phyloP scores from a whole-genome alignment of 768 basidiomycete genomes.

The Crepidotus variabilis region DNA sequence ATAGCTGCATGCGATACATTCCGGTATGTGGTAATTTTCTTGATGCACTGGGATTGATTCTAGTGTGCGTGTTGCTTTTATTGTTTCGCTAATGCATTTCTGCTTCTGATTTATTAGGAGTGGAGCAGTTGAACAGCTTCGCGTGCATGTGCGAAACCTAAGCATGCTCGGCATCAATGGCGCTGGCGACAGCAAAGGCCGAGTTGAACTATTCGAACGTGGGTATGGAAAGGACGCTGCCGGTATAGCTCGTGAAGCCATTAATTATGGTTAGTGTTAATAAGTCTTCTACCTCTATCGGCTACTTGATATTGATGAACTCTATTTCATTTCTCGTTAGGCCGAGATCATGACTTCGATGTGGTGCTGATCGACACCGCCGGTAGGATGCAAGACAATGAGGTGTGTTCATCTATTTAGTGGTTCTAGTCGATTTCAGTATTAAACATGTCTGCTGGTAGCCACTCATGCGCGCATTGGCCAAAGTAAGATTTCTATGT shows the following conservation, averaged over 20 bases:
- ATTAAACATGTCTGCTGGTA: conserved; percentile 23
- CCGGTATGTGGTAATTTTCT: conserved; percentile 42
- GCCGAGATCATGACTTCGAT: conserved; percentile 87
- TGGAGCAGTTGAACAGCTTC: conserved; percentile 95
- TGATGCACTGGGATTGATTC: not conserved
- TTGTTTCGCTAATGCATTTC: not conserved
- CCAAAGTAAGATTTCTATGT: conserved; percentile 56
- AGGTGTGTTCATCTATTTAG: conserved; percentile 45
- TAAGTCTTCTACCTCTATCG: not conserved
- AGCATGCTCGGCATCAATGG: conserved; percentile 77
- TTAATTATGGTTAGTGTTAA: conserved; percentile 66
- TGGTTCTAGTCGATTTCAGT: conserved; percentile 1
- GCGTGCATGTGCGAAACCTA: conserved; percentile 94
- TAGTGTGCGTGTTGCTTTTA: not conserved
- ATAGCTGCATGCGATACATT: conserved; percentile 99
- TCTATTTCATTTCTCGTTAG: conserved; percentile 34
- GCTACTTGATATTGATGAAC: not conserved
- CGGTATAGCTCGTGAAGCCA: conserved; percentile 94
- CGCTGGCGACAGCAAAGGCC: conserved; percentile 62
- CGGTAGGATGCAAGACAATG: conserved; percentile 99
- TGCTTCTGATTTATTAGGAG: conserved; percentile 45
- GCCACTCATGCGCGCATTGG: conserved; percentile 97
- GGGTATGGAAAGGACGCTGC: conserved; percentile 99
- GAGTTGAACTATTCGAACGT: conserved; percentile 91
- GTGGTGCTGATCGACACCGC: conserved; percentile 98